phyloP scores from a whole-genome alignment of 345 rosid species.

The Brassica napus region DNA sequence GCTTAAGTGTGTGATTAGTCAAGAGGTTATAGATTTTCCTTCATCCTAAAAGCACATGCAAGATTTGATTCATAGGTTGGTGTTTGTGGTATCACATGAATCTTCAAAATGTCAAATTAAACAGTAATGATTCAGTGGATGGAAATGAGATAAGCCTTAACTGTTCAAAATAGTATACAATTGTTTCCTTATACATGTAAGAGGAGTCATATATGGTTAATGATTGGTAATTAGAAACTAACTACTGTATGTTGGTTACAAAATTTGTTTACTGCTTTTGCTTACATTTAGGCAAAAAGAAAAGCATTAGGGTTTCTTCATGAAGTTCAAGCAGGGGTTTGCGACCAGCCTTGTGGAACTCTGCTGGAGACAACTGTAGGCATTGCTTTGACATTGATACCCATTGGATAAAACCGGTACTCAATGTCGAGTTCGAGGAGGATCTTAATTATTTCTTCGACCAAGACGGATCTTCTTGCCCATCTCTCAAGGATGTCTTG shows the following conservation, averaged over 20 bases:
- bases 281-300: neutral
- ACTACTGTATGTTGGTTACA: neutral
- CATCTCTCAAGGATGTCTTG: neutral
- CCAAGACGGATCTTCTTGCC: neutral
- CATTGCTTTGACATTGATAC: neutral
- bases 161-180: neutral
- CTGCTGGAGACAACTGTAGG: neutral
- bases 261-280: neutral
- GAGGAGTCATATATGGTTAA: neutral
- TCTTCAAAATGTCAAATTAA: neutral
- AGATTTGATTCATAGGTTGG: neutral
- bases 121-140: neutral
- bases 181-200: neutral
- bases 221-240: neutral
- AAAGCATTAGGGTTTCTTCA: neutral
- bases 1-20: neutral
- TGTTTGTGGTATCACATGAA: neutral
- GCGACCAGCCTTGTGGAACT: conserved; percentile 1
- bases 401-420: neutral
- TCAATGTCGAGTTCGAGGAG: neutral
- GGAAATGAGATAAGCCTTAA: neutral
- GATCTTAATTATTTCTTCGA: neutral
- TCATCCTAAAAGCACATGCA: neutral
- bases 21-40: neutral
- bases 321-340: neutral